Conservation (phyloP, 139 green algal genomes). For the Asterochloris erici region DNA sequence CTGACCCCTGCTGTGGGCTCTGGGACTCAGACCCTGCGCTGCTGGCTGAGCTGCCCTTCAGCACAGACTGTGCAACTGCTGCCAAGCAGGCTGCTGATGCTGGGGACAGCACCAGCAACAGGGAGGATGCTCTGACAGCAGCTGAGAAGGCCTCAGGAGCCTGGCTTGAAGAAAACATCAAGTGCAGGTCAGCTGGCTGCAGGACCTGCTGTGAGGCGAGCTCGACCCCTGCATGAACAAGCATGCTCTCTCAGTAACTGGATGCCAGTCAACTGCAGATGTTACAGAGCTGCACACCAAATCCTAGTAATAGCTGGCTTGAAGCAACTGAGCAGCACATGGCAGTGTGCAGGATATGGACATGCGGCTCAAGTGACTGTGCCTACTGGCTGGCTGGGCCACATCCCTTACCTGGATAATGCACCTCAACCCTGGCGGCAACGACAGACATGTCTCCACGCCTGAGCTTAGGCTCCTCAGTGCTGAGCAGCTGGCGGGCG, state of each 20-base stretch:
- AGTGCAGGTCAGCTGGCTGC: constrained; percentile 16
- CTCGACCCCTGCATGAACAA: neutral
- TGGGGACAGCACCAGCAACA: constrained; percentile 20
- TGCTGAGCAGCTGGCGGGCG: constrained; percentile 8
- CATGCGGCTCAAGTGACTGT: too few species aligned
- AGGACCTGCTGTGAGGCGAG: neutral
- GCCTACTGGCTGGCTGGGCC: too few species aligned
- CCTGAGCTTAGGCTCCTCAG: neutral
- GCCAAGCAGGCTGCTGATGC: constrained; percentile 6
- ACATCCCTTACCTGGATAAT: neutral
- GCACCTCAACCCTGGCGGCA: constrained; percentile 8
- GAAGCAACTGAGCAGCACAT: too few species aligned
- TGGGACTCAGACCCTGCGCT: neutral
- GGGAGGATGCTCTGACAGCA: neutral
- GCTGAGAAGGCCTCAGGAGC: neutral
- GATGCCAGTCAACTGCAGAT: too few species aligned
- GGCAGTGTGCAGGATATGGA: too few species aligned
- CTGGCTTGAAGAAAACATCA: constrained; percentile 11
- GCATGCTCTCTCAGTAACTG: too few species aligned
- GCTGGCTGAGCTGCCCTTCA: neutral
- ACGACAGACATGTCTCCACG: constrained; percentile 21
- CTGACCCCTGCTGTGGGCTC: too few species aligned
- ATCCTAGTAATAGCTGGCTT: too few species aligned
- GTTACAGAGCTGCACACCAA: too few species aligned
- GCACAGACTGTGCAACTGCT: neutral